Evolutionary conservation across 139 green algal species (phyloP), one percentile per base, ranked within the genome.

Genomic region (Bryopsis sp.): DNA sequence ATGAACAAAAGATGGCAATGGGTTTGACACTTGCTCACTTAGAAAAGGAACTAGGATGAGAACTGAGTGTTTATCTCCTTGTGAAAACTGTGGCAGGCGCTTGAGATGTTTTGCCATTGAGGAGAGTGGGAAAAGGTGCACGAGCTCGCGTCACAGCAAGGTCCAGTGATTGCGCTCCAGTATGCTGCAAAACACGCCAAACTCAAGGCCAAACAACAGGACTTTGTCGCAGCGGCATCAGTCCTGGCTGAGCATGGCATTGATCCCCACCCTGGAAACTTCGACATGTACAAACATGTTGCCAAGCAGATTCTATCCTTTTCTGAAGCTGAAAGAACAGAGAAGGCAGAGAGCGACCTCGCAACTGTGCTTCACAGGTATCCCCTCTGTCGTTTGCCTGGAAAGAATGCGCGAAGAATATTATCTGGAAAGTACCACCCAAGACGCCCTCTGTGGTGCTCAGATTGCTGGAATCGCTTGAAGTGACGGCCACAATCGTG

Each of bases 211-310:
- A 79, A 83, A 76, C 74, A 84, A 48, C 75, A 67, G 0, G 76
- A 86, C 47, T 81, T 80, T 35, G 62, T 63, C 29, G 75, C 32
- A 22, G 76, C 60, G 4, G 80, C 78, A 2, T 46, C 43, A 1
- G 72, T 86, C 33, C 50, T 90, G 2, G 76, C 81, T 8, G 35
- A 70, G 59, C 69, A 83, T 60, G 82, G 82, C 38, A 71, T 80
- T 19, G 64, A 39, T 15, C 34, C 65, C 1, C 71, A 76, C 3
- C 69, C 76, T 15, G 50, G 62, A 38, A 76, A 86, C 47, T 84
- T 81, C 43, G 79, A 86, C 57, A 75, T 91, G 54, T 90, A 93
- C 77, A 48, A 67, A 33, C 75, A 82, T 37, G 79, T 93, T 29
- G 79, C 76, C 29, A 43, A 62, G n/a, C 81, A 76, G 36, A 77